Evolutionary conservation across 2,329 filamentous ascomycete species (phyloP), one percentile per base, ranked within the genome.

Genomic region (Nothophaeocryptopus gaeumannii): DNA sequence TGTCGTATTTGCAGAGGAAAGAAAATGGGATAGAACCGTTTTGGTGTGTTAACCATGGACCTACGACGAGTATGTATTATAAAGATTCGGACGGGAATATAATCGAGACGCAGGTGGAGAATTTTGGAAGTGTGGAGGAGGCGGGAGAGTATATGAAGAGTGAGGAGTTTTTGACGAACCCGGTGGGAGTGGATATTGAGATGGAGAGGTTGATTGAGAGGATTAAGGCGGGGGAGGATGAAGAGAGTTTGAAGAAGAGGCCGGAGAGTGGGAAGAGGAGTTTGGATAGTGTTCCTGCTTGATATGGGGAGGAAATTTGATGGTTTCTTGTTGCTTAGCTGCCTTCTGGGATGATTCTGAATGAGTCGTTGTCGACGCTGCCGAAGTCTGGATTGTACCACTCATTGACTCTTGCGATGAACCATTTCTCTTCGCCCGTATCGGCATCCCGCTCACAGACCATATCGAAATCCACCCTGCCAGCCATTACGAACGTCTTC

Each of bases 81-180:
- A 29, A 47, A 8, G 59, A 62, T 50, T 57, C 59, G 2, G 58
- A 62, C 32, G 57, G 59, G 8, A 60, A 57, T 38, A 50, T 47
- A 37, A 11, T 56, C 3, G 53, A 56, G 38, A 45, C 39, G 26
- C 53, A 56, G 36, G 56, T 58, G 11, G 56, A 60, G 16, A 59
- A 58, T 48, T 59, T 59, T 30, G 51, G 50, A 20, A 55, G 43
- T 7, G 35, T 33, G 3, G 57, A 63, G 26, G 73, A 73, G 34
- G 68, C 71, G 0, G 66, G 54, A 0, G 62, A 53, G 9, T 78
- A 67, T 54, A 74, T 79, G 73, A 39, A 9, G 14, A 48, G 58
- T 41, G 14, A 39, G 38, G 39, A 29, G n/a, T 49, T 33, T 14
- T 13, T 11, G 12, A 14, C 15, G 11, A 49, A 49, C 13, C 46